Percentiles rank a stretch among this genome's conserved stretches.
These are phyloP conservation scores for Fusarium aywerte DNA, from an alignment of 2,329 filamentous ascomycete genomes.

Conservation along the genomic window DNA sequence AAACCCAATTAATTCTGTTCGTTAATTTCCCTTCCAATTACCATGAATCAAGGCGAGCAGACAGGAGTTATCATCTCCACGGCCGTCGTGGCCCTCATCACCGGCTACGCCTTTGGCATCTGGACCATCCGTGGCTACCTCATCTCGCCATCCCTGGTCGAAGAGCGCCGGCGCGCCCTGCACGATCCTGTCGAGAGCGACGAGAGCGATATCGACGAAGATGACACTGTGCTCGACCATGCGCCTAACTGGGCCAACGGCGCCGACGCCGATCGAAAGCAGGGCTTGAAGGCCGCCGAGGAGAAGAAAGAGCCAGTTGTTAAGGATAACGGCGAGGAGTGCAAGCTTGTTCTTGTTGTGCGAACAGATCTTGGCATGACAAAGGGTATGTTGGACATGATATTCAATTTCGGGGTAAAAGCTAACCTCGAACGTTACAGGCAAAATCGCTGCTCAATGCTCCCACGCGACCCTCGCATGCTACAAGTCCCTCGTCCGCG, in stretches of 20 bases:
- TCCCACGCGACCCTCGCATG: slow-evolving; percentile 96
- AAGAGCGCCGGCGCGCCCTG: slow-evolving; percentile 66
- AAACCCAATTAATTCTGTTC: background rate
- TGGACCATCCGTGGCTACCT: slow-evolving; percentile 73
- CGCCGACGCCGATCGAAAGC: slow-evolving; percentile 66
- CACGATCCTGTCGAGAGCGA: slow-evolving; percentile 74
- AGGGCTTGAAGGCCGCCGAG: slow-evolving; percentile 61
- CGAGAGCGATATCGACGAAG: slow-evolving; percentile 73
- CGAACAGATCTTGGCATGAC: slow-evolving; percentile 97
- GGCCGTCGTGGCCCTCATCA: slow-evolving; percentile 76
- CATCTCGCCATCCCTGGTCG: slow-evolving; percentile 64
- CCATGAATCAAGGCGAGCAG: slow-evolving; percentile 55
- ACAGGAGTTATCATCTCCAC: slow-evolving; percentile 76
- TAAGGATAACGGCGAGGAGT: slow-evolving; percentile 73
- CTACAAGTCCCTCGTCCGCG: slow-evolving; percentile 82
- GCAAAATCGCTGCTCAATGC: slow-evolving; percentile 96
- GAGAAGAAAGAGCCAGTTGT: slow-evolving; percentile 56
- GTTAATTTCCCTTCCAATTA: slow-evolving; percentile 11
- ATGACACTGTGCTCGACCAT: slow-evolving; percentile 69
- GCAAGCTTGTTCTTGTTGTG: slow-evolving; percentile 93
- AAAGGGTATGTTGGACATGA: slow-evolving; percentile 72
- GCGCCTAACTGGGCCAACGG: slow-evolving; percentile 75
- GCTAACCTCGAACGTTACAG: slow-evolving; percentile 57
- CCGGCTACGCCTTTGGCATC: slow-evolving; percentile 84
- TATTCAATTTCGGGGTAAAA: fast-evolving